phyloP scores from a whole-genome alignment of 495 filamentous ascomycete species.

The Penicillium mononematosum region DNA sequence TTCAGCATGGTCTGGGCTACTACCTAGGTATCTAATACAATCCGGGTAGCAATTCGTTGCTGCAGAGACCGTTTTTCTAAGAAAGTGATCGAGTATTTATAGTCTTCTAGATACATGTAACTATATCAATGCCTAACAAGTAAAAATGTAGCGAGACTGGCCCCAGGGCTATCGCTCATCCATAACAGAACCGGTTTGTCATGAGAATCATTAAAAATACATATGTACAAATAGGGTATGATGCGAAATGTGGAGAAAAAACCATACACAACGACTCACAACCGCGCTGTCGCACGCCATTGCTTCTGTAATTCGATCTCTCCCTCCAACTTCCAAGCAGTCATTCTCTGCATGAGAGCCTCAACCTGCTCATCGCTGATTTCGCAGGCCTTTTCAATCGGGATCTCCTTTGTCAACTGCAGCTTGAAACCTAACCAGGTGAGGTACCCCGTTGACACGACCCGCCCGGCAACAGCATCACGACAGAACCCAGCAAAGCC shows the following conservation, averaged over 20 bases:
- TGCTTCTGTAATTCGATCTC: constrained; percentile 43
- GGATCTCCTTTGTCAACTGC: constrained; percentile 49
- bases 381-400: constrained; percentile 48
- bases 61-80: not conserved
- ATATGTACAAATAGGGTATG: not conserved
- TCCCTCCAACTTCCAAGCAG: constrained; percentile 44
- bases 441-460: constrained; percentile 28
- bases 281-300: constrained; percentile 44
- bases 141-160: not conserved
- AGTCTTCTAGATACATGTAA: not conserved
- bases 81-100: not conserved
- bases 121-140: not conserved
- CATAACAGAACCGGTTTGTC: not conserved
- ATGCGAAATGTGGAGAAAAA: not conserved
- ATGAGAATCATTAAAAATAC: not conserved
- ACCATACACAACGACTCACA: constrained; percentile 31
- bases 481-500: constrained; percentile 57
- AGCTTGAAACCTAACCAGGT: constrained; percentile 56
- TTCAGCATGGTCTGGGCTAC: not conserved
- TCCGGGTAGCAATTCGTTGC: not conserved
- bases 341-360: constrained; percentile 47
- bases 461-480: constrained; percentile 35
- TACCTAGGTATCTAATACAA: not conserved
- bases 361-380: constrained; percentile 55
- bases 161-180: not conserved